Conservation (phyloP, 176 grass and related monocot species). For the Luzula sylvatica region DNA sequence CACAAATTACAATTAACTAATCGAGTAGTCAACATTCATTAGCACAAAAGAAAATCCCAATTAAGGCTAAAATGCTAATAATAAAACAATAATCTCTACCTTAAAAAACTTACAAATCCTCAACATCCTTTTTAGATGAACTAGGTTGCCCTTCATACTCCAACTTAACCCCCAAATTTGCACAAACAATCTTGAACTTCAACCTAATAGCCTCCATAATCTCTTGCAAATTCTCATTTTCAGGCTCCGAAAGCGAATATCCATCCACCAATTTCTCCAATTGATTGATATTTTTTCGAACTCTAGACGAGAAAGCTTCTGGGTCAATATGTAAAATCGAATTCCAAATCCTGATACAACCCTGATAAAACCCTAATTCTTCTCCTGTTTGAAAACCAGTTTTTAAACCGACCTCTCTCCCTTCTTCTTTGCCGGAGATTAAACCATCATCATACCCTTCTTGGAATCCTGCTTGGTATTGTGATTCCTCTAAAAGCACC, state of each 20-base stretch:
- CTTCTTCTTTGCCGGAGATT: constrained; percentile 54
- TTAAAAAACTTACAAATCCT: constrained; percentile 32
- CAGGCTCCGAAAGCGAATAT: constrained; percentile 45
- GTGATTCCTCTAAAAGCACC: constrained; percentile 51
- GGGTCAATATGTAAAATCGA: constrained; percentile 33
- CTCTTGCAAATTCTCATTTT: constrained; percentile 52
- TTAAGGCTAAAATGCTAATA: too few species aligned
- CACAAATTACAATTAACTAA: too few species aligned
- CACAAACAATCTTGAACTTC: constrained; percentile 59
- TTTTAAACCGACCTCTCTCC: constrained; percentile 56
- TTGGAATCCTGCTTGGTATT: constrained; percentile 53
- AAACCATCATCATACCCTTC: constrained; percentile 60
- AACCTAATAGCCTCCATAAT: constrained; percentile 52
- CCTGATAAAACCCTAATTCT: constrained; percentile 71
- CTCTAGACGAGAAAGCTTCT: constrained; percentile 36
- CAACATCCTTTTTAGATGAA: constrained; percentile 30
- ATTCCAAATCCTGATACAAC: constrained; percentile 60
- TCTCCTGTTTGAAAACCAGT: constrained; percentile 60
- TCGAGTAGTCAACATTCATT: too few species aligned
- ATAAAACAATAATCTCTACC: too few species aligned
- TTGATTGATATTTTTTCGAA: constrained; percentile 55
- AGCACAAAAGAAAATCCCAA: too few species aligned
- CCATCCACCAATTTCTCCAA: constrained; percentile 33
- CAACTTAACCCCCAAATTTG: constrained; percentile 47
- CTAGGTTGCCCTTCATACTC: constrained; percentile 50